Percentiles rank a stretch among this genome's conserved stretches.
phyloP scores from a whole-genome alignment of 352 stramenopile genomes.

The Pythium aristosporum region DNA sequence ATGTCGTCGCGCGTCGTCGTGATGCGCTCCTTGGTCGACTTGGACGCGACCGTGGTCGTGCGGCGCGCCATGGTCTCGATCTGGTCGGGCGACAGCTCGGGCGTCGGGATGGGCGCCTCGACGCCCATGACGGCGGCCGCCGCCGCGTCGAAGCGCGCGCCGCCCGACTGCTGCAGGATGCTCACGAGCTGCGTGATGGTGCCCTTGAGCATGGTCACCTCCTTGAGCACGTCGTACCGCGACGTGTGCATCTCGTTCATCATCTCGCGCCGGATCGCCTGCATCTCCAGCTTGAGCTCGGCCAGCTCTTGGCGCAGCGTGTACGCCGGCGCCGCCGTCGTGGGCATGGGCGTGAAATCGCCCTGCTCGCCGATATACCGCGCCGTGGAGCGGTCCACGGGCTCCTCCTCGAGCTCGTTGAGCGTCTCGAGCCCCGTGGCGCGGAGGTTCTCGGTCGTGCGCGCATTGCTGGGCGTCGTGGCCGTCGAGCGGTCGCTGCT shows the following conservation, averaged over 20 bases:
- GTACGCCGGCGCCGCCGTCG: not conserved
- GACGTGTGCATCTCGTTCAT: slow-evolving; percentile 85
- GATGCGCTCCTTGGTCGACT: slow-evolving; percentile 49
- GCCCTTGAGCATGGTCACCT: slow-evolving; percentile 77
- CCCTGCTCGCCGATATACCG: slow-evolving; percentile 35
- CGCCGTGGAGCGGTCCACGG: slow-evolving; percentile 29
- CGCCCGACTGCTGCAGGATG: slow-evolving; percentile 31
- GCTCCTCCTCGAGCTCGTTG: slow-evolving; percentile 55
- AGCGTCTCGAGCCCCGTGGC: slow-evolving; percentile 50
- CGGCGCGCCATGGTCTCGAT: slow-evolving; percentile 43
- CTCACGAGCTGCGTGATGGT: slow-evolving; percentile 63
- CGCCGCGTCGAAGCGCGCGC: slow-evolving; percentile 17
- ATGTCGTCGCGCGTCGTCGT: slow-evolving; percentile 40
- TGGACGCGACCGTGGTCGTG: slow-evolving; percentile 50
- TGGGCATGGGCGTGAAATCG: slow-evolving; percentile 27
- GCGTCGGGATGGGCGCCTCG: slow-evolving; percentile 15
- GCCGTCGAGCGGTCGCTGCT: slow-evolving; percentile 51
- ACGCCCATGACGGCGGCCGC: slow-evolving; percentile 18
- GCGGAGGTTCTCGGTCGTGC: slow-evolving; percentile 41
- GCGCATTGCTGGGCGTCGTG: slow-evolving; percentile 5
- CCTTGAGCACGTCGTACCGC: slow-evolving; percentile 85
- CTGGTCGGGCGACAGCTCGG: slow-evolving; percentile 43
- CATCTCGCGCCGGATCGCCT: slow-evolving; percentile 67
- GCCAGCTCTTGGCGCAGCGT: slow-evolving; percentile 49
- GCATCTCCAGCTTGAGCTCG: slow-evolving; percentile 67